Evolutionary conservation across 164 flowering plant species (phyloP).

Genomic region (Liquidambar formosana): DNA sequence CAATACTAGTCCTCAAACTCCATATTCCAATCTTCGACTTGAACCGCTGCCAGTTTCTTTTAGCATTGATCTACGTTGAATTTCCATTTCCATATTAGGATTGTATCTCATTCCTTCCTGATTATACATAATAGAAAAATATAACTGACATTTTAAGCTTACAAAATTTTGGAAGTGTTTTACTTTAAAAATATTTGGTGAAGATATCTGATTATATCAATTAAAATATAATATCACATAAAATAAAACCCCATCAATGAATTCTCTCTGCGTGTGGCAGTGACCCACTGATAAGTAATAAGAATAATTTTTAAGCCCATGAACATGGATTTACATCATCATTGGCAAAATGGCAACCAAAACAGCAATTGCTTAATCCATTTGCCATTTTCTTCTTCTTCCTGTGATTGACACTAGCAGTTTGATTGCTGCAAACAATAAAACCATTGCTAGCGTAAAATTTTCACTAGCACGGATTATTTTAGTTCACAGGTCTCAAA

Average conservation of each 20-base stretch:
- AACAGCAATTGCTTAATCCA: too few species aligned
- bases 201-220: neutral
- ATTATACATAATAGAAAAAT: slow-evolving; percentile 14
- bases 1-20: slow-evolving; percentile 5
- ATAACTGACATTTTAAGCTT: neutral
- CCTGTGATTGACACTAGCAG: neutral
- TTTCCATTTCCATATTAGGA: slow-evolving; percentile 21
- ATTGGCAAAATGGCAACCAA: too few species aligned
- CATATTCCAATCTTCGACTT: slow-evolving; percentile 5
- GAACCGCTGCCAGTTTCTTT: slow-evolving; percentile 8
- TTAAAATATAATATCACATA: neutral
- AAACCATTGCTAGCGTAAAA: too few species aligned
- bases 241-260: neutral
- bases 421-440: neutral
- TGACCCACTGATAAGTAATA: too few species aligned
- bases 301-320: too few species aligned
- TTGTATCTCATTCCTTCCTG: slow-evolving; percentile 23
- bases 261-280: too few species aligned
- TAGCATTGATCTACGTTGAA: slow-evolving; percentile 21
- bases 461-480: too few species aligned
- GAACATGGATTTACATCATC: too few species aligned
- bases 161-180: neutral
- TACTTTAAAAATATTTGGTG: neutral
- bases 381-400: neutral
- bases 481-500: too few species aligned